Percentiles rank a stretch among this genome's conserved stretches.
phyloP scores from a whole-genome alignment of 1,284 basidiomycete genomes.

The Thecaphora frezii region DNA sequence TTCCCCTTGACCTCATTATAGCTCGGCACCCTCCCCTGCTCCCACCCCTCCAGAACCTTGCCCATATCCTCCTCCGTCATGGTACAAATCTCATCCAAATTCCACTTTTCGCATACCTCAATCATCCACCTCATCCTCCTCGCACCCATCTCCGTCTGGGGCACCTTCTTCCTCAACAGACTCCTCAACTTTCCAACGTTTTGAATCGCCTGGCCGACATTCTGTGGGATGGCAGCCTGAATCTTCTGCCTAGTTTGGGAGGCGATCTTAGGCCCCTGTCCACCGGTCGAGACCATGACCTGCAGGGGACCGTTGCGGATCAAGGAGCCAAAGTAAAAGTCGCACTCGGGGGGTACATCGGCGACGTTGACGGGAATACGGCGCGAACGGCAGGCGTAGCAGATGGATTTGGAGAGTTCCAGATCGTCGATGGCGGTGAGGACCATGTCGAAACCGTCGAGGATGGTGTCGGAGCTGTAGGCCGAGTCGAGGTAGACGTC shows the following conservation, averaged over 20 bases:
- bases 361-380: slow-evolving; percentile 91
- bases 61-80: slow-evolving; percentile 66
- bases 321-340: slow-evolving; percentile 97
- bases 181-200: slow-evolving; percentile 74
- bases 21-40: slow-evolving; percentile 48
- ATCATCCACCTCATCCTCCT: slow-evolving; percentile 95
- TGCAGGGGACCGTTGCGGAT: slow-evolving; percentile 87
- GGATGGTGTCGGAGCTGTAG: slow-evolving; percentile 55
- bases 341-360: slow-evolving; percentile 83
- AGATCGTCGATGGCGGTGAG: slow-evolving; percentile 91
- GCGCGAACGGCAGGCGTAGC: slow-evolving; percentile 69
- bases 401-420: slow-evolving; percentile 71
- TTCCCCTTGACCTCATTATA: slow-evolving; percentile 41
- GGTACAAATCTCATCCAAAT: slow-evolving; percentile 72
- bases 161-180: slow-evolving; percentile 72
- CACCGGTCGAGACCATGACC: slow-evolving; percentile 93
- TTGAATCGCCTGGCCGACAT: slow-evolving; percentile 77
- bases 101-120: slow-evolving; percentile 81
- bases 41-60: slow-evolving; percentile 57
- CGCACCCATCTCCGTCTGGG: slow-evolving; percentile 73
- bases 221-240: slow-evolving; percentile 70
- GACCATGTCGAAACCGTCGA: slow-evolving; percentile 71
- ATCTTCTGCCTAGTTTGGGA: slow-evolving; percentile 76
- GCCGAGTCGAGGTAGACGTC: slow-evolving; percentile 35
- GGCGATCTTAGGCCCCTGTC: slow-evolving; percentile 87